These are phyloP conservation scores for Clavispora vitiphila DNA, from an alignment of 805 yeast genomes.

Conservation along the genomic window DNA sequence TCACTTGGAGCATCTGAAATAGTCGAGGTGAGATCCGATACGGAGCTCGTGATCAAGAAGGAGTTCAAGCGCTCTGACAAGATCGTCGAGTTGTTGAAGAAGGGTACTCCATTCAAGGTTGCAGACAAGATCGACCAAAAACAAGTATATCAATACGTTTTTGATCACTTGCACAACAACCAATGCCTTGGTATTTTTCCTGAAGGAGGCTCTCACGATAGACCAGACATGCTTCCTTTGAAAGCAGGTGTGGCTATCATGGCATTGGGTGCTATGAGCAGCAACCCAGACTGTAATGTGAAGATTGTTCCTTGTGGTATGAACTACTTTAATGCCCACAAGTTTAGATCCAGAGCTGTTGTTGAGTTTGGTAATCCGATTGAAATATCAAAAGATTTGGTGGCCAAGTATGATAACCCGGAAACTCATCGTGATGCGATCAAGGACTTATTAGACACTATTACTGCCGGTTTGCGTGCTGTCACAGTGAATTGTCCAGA, in stretches of 20 bases:
- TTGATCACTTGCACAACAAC: constrained; percentile 74
- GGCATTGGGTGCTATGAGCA: constrained; percentile 92
- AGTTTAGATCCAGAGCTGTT: constrained; percentile 91
- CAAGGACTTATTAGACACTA: constrained; percentile 59
- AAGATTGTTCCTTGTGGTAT: constrained; percentile 94
- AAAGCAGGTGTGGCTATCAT: constrained; percentile 97
- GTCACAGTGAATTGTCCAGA: constrained; percentile 89
- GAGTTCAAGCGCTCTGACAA: constrained; percentile 57
- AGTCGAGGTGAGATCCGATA: constrained; percentile 62
- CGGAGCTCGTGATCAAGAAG: constrained; percentile 60
- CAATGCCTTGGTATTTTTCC: constrained; percentile 91
- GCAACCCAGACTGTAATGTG: constrained; percentile 69
- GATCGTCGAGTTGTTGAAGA: constrained; percentile 37
- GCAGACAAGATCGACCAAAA: constrained; percentile 88
- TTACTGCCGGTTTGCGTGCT: constrained; percentile 69
- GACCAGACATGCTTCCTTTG: constrained; percentile 84
- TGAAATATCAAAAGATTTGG: constrained; percentile 51
- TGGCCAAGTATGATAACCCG: constrained; percentile 60
- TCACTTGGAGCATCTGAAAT: constrained; percentile 75
- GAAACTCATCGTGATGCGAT: constrained; percentile 71
- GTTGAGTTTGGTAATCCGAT: constrained; percentile 91
- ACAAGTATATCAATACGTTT: constrained; percentile 76
- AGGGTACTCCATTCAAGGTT: constrained; percentile 57
- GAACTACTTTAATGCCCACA: constrained; percentile 95
- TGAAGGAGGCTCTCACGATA: constrained; percentile 97